Base-by-base conservation (phyloP, 352 stramenopile species). In the Pythium chondricola region DNA sequence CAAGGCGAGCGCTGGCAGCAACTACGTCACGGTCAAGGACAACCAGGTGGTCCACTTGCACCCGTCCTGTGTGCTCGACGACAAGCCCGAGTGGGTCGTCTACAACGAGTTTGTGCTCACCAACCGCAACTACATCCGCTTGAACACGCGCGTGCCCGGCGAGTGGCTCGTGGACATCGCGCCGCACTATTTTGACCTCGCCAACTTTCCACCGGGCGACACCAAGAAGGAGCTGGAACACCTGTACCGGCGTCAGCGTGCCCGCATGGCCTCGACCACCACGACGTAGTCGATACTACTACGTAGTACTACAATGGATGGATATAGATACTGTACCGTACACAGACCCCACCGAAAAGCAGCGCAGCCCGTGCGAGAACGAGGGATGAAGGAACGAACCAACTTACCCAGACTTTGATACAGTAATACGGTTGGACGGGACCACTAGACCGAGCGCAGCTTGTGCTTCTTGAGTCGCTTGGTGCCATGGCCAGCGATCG, bases 31-130 rank as follows among this genome's bases (percentile, higher is more conserved):
- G 5, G 88, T 98, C 36, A 99, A 99, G 71, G 96, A 99, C 67
- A 98, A 99, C 69, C 97, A 99, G 67, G 83, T 98, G 9, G 96
- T 99, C 27, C 83, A 95, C 43, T 72, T 99, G 46, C 97, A 99
- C 69, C 97, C 97, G 42, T 95, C 90, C n/a, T 98, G 89, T 27
- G 90, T 97, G 38, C 67, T 99, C 2, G 86, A 97, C 56, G 84
- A 89, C 61, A 98, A 98, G 67, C 96, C 96, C 25, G 86, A 98
- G 43, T 99, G 97, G 97, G 95, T 98, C 21, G 73, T 99, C 29
- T 98, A 96, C 83, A 97, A 99, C 57, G 97, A 99, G 69, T 99
- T 99, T 65, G 96, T 98, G 29, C 80, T 99, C 48, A 99, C 97
- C 20, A 97, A 85, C 31, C 97, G 98, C 58, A 99, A 99, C 71